These are phyloP conservation scores for Saccharum spontaneum DNA, from an alignment of 176 grass and related monocot genomes.

Conservation along the genomic window DNA sequence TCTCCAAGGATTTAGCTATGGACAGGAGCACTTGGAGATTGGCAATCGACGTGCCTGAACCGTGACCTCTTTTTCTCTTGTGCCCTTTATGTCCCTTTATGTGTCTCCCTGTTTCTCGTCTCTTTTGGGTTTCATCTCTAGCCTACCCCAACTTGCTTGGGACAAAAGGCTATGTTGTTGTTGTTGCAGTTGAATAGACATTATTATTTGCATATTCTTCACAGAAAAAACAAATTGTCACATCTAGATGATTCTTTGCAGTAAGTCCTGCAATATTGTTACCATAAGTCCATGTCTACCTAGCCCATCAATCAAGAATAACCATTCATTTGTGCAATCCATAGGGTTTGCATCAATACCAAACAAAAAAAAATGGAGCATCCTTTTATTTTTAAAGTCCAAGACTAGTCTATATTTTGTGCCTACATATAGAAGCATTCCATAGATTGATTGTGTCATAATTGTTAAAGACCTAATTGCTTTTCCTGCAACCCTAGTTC, in stretches of 20 bases:
- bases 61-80: too few species aligned
- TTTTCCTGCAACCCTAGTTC: constrained; percentile 4
- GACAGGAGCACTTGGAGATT: too few species aligned
- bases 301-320: neutral
- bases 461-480: neutral
- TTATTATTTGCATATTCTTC: neutral
- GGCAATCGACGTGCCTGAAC: too few species aligned
- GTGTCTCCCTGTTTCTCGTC: too few species aligned
- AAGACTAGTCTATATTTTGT: constrained; percentile 1
- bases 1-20: too few species aligned
- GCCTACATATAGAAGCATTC: neutral
- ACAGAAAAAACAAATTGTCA: neutral
- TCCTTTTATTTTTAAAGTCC: neutral
- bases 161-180: too few species aligned
- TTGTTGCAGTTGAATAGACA: too few species aligned
- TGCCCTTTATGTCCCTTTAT: too few species aligned
- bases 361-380: neutral
- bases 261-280: neutral
- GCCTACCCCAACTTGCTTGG: too few species aligned
- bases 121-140: too few species aligned
- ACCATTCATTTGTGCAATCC: neutral
- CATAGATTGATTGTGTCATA: neutral
- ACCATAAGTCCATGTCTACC: neutral
- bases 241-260: neutral
- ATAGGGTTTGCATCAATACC: neutral